Evolutionary conservation across 768 basidiomycete genomes (phyloP), one percentile per base, ranked within the genome.

Genomic region (Amanita inopinata): DNA sequence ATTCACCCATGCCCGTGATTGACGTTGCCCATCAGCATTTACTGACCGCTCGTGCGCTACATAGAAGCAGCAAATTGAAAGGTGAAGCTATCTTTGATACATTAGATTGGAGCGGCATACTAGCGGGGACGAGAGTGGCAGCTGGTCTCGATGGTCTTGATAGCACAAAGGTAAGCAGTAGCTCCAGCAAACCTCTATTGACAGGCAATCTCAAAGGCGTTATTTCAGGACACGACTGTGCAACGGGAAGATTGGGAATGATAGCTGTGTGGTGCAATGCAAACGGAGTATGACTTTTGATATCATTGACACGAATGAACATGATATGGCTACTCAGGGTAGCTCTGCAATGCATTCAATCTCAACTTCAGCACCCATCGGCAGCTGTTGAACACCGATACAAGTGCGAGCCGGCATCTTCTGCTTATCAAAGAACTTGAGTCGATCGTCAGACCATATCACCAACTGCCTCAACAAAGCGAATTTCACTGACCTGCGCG

Each of bases 71-170:
- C 40, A 59, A 59, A 18, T 61, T 65, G 3, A 74, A 76, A 11
- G 68, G 69, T 15, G 60, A 67, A 27, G 62, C 65, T 17, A 51
- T 40, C 7, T 74, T 73, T 56, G 75, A 78, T 5, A 61, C 70
- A 3, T 61, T 92, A 14, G 91, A 94, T 54, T 93, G 89, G 88
- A 84, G 81, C 47, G 77, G 79, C 1, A 57, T 92, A 31, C 73
- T 93, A 20, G 84, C 83, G 3, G 88, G 87, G 3, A 70, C 78
- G 30, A 70, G 90, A 38, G 76, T 83, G 9, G 71, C 84, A 2
- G 82, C 87, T 7, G 89, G 88, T 1, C 59, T 84, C 40, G 62
- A 72, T 40, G 58, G 60, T 2, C 65, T 72, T 36, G 61, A 66
- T 44, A 59, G 59, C 30, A 51, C 42, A 34, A 62, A 64, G 52